Base-by-base conservation (phyloP, 139 green algal species). In the Chlorella sp. region DNA sequence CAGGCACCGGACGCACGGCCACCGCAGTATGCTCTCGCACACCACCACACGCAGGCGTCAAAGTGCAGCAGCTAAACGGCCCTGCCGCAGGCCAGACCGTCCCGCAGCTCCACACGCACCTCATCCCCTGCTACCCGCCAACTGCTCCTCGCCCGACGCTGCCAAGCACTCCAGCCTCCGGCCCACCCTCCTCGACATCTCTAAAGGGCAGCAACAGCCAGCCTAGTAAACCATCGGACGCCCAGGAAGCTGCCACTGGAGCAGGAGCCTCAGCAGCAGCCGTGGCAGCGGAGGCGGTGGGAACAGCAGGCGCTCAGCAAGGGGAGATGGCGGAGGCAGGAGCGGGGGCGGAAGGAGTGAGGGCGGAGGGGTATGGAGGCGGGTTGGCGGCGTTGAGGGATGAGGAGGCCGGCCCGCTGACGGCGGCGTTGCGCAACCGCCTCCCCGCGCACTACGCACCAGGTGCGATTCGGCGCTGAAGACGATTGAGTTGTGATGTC, bases 91-190 rank as follows among this genome's bases (percentile, higher is more conserved):
- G 83, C 23, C 83, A 88, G 61, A 74, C 67, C 6, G 74, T 88
- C 1, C 79, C 79, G 22, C 83, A 88, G 69, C 71, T 88, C 4
- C 83, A 88, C 69, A 85, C 81, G 70, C 83, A 88, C 63, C 27
- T 88, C 34, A 72, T 88, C 2, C 83, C 83, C 5, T 70, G 73
- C 2, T 78, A 85, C 55, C 23, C 20, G 23, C 55, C n/a, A 64
- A 4, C 55, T 32, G 20, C 14, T 5, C 59, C 22, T 10, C 59
- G 26, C 4, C 59, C 23, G 42, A 33, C 64, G 31, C 50, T 51
- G 2, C 34, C 6, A 20, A 66, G 35, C 60, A 29, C 60, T 34
- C 60, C 35, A 29, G 27, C 60, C n/a, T 6, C n/a, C 27, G 14
- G 22, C 23, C 27, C 33, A n/a, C 20, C 26, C 60, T 29, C 60